Conservation (phyloP, 164 flowering plant genomes). For the Hamamelis virginiana region DNA sequence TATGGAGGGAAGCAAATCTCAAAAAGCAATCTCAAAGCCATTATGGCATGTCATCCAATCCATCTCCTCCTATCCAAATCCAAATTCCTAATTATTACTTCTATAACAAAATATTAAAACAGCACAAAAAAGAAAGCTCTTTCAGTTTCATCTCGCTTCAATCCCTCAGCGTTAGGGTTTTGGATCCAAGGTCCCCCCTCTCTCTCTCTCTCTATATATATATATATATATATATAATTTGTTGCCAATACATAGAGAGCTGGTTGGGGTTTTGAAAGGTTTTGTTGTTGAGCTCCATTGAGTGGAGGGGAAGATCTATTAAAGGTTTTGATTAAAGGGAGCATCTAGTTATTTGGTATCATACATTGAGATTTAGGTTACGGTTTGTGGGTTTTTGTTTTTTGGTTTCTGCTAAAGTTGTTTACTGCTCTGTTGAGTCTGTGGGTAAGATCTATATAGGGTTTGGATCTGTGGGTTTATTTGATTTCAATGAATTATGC, state of each 20-base stretch:
- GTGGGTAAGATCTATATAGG: background rate
- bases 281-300: background rate
- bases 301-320: background rate
- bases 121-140: background rate
- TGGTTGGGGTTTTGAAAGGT: background rate
- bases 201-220: too few relatives aligned
- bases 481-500: too few relatives aligned
- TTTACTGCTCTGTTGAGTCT: background rate
- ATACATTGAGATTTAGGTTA: background rate
- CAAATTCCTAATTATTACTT: background rate
- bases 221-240: background rate
- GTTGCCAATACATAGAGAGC: background rate
- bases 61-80: background rate
- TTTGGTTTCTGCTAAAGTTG: background rate
- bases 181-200: background rate
- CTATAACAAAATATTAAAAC: background rate
- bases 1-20: background rate
- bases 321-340: background rate
- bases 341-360: background rate
- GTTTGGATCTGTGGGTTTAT: background rate
- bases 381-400: background rate
- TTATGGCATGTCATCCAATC: background rate
- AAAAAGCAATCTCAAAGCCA: constrained; percentile 4
- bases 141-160: background rate
- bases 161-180: background rate